phyloP scores from a whole-genome alignment of 345 rosid genomes.

The Trapa bicornis region DNA sequence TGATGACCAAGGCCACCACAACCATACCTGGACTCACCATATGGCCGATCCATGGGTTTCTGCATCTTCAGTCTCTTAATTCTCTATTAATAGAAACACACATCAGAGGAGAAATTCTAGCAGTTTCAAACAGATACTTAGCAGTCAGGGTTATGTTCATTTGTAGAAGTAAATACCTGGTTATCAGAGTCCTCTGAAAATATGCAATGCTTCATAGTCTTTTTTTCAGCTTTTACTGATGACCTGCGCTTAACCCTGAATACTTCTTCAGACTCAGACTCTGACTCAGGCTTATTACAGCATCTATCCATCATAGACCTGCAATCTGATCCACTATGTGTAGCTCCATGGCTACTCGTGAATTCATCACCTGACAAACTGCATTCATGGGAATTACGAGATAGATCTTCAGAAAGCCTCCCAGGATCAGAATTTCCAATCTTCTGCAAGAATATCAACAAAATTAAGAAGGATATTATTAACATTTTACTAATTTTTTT shows the following conservation, averaged over 20 bases:
- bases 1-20: background rate
- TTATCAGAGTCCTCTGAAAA: constrained; percentile 31
- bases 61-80: constrained; percentile 50
- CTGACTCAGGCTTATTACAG: constrained; percentile 76
- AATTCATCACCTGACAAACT: constrained; percentile 7
- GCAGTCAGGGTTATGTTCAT: background rate
- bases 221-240: constrained; percentile 44
- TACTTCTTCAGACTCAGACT: constrained; percentile 57
- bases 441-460: constrained; percentile 26
- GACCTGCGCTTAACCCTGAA: constrained; percentile 94
- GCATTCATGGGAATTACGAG: background rate
- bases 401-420: too few species aligned
- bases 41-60: constrained; percentile 16
- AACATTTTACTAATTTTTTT: too few species aligned
- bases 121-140: background rate
- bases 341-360: constrained; percentile 13
- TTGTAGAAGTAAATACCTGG: constrained; percentile 36
- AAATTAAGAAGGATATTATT: background rate
- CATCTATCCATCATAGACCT: constrained; percentile 26
- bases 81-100: constrained; percentile 22
- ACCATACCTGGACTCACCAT: constrained; percentile 18
- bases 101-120: background rate
- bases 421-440: constrained; percentile 13
- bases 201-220: constrained; percentile 26
- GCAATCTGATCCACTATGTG: constrained; percentile 19